Conservation (phyloP, 768 basidiomycete species). For the Termitomyces sp. region DNA sequence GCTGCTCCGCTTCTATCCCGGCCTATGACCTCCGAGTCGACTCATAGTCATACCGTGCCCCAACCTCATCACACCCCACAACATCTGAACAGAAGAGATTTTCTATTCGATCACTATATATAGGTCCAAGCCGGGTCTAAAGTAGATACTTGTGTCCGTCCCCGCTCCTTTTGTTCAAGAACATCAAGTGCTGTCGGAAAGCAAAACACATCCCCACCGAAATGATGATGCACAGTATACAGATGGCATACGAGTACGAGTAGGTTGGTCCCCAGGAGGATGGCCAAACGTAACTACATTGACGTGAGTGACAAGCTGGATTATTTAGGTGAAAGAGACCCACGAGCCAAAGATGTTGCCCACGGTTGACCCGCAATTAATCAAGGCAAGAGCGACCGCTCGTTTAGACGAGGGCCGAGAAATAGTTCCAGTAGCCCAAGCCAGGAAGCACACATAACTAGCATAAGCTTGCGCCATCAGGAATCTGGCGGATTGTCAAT, state of each 20-base stretch:
- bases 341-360: slow-evolving; percentile 84
- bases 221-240: slow-evolving; percentile 53
- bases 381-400: slow-evolving; percentile 74
- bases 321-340: slow-evolving; percentile 26
- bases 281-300: slow-evolving; percentile 61
- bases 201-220: slow-evolving; percentile 50
- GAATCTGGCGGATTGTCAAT: slow-evolving; percentile 37
- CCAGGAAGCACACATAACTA: slow-evolving; percentile 59
- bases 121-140: slow-evolving; percentile 18
- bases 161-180: slow-evolving; percentile 37
- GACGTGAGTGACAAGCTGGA: slow-evolving; percentile 2
- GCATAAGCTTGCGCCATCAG: slow-evolving; percentile 77
- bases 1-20: not conserved
- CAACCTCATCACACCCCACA: not conserved
- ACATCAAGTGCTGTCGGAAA: slow-evolving; percentile 38
- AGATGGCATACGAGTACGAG: slow-evolving; percentile 66
- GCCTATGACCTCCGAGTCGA: not conserved
- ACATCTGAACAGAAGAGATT: not conserved
- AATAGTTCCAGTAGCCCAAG: slow-evolving; percentile 52
- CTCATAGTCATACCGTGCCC: not conserved
- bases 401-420: slow-evolving; percentile 79
- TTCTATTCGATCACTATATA: slow-evolving; percentile 1
- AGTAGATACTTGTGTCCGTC: slow-evolving; percentile 50
- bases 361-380: slow-evolving; percentile 78
- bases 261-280: slow-evolving; percentile 65